Conservation (phyloP, 371 early-diverging fungal genomes). For the Actinomortierella ambigua region DNA sequence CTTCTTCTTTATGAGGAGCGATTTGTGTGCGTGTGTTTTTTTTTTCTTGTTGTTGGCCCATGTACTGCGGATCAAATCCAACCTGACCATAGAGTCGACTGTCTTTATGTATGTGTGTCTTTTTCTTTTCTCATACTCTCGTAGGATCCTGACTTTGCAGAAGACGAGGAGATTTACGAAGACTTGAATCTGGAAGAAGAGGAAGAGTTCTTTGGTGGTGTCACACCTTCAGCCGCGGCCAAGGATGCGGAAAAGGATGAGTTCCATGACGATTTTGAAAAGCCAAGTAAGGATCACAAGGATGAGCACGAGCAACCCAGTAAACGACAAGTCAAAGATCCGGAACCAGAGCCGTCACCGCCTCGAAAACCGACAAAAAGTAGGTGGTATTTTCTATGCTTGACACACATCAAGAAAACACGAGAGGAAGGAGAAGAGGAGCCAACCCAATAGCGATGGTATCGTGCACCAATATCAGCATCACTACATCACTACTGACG, state of each 20-base stretch:
- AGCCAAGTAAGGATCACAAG: slow-evolving; percentile 22
- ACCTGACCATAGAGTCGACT: not conserved
- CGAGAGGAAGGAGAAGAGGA: too few relatives aligned
- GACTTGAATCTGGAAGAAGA: slow-evolving; percentile 91
- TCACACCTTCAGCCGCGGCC: slow-evolving; percentile 37
- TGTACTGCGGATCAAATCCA: too few relatives aligned
- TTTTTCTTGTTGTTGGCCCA: slow-evolving; percentile 1
- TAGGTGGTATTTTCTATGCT: slow-evolving; percentile 13
- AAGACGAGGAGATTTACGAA: slow-evolving; percentile 93
- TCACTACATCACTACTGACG: not conserved
- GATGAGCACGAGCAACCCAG: slow-evolving; percentile 42
- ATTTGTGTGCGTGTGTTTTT: slow-evolving; percentile 1
- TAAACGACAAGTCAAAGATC: slow-evolving; percentile 46
- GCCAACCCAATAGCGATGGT: too few relatives aligned
- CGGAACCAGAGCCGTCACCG: slow-evolving; percentile 44
- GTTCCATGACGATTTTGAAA: slow-evolving; percentile 21
- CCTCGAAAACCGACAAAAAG: slow-evolving; percentile 39
- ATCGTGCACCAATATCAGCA: not conserved
- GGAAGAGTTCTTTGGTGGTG: slow-evolving; percentile 74
- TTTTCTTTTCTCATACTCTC: not conserved
- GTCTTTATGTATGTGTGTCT: too few relatives aligned
- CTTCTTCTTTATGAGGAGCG: too few relatives aligned
- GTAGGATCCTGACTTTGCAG: slow-evolving; percentile 86
- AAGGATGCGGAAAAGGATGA: slow-evolving; percentile 14
- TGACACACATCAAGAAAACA: too few relatives aligned